These are phyloP conservation scores for Euphorbia celastroides DNA, from an alignment of 441 rosid species.

Conservation along the genomic window DNA sequence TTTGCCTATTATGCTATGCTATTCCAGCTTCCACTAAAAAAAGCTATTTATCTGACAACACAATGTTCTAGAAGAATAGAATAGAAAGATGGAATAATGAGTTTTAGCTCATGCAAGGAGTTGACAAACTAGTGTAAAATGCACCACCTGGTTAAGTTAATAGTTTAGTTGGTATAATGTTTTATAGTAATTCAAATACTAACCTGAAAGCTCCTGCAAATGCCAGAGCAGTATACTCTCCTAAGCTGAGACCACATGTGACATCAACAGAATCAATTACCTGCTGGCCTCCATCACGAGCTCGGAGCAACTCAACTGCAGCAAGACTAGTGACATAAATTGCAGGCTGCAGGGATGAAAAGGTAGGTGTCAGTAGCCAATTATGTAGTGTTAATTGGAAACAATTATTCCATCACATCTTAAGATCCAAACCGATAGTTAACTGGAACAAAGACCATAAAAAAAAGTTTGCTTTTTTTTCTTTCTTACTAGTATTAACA, in stretches of 20 bases:
- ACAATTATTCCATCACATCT: neutral
- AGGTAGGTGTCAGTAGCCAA: slow-evolving; percentile 4
- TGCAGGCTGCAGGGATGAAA: slow-evolving; percentile 68
- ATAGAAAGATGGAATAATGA: neutral
- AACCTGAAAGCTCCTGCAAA: slow-evolving; percentile 97
- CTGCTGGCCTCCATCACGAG: slow-evolving; percentile 79
- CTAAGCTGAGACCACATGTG: slow-evolving; percentile 95
- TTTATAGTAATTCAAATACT: slow-evolving; percentile 8
- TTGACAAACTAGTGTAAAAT: neutral
- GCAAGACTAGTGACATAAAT: slow-evolving; percentile 98
- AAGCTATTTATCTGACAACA: neutral
- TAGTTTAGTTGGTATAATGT: neutral
- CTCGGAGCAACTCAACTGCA: slow-evolving; percentile 87
- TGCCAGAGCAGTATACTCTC: slow-evolving; percentile 96
- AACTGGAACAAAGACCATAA: neutral
- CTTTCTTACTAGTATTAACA: neutral
- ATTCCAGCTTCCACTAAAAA: neutral
- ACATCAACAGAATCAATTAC: slow-evolving; percentile 91
- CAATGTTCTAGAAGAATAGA: neutral
- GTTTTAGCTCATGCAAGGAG: slow-evolving; percentile 1
- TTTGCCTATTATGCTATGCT: neutral
- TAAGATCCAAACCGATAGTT: neutral
- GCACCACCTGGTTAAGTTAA: neutral
- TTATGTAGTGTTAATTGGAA: slow-evolving; percentile 1
- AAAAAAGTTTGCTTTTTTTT: neutral